Conservation (phyloP, 306 rosid species). For the Begonia peltatifolia region DNA sequence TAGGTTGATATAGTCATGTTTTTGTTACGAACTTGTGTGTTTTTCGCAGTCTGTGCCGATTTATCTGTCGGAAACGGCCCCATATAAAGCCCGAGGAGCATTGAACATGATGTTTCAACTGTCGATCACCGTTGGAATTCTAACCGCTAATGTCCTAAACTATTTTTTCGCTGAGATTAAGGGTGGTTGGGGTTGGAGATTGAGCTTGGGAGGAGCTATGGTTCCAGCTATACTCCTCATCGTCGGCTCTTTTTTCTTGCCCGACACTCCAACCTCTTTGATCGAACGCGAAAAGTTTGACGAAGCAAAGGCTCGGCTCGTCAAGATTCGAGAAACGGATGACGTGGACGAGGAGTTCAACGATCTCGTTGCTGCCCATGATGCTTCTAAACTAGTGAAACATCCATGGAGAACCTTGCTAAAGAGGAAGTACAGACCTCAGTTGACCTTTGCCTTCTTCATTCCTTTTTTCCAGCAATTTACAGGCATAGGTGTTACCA, state of each 20-base stretch:
- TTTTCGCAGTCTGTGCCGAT: too few species aligned
- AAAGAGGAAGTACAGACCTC: constrained; percentile 46
- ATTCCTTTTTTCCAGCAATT: constrained; percentile 15
- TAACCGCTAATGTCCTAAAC: constrained; percentile 29
- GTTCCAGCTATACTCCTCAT: constrained; percentile 46
- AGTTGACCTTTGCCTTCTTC: constrained; percentile 19
- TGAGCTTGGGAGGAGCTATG: constrained; percentile 56
- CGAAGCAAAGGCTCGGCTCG: constrained; percentile 11
- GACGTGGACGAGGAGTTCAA: too few species aligned
- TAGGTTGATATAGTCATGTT: too few species aligned
- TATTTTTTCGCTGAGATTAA: constrained; percentile 29
- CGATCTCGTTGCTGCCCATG: constrained; percentile 21
- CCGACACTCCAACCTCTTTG: constrained; percentile 61
- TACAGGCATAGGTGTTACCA: constrained; percentile 21
- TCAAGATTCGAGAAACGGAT: constrained; percentile 16
- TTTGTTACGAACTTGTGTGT: too few species aligned
- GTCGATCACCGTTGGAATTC: too few species aligned
- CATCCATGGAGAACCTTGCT: constrained; percentile 39
- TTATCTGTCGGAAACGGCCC: too few species aligned
- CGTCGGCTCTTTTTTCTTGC: constrained; percentile 35
- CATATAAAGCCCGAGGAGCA: too few species aligned
- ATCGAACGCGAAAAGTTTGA: constrained; percentile 26
- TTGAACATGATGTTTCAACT: too few species aligned
- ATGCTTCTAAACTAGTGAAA: constrained; percentile 24
- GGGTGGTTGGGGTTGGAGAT: constrained; percentile 55